These are phyloP conservation scores for Chlorella ohadii DNA, from an alignment of 139 green algal genomes.

Conservation along the genomic window DNA sequence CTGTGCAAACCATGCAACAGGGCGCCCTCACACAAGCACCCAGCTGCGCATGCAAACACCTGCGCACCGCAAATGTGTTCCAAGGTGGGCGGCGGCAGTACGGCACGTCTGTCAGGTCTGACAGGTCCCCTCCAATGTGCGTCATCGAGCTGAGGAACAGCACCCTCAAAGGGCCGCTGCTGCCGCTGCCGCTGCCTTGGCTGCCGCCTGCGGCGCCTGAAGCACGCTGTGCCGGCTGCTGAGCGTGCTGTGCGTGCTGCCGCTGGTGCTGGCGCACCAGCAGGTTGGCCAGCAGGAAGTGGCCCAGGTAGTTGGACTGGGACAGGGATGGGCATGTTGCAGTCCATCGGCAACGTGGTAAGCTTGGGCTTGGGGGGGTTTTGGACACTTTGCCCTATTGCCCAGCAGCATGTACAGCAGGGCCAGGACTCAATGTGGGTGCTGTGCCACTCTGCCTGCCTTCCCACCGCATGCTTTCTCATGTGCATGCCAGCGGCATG, in stretches of 20 bases:
- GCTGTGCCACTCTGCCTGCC: no score
- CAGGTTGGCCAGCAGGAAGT: constrained; percentile 42
- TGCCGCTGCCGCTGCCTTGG: background rate
- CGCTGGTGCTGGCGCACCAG: constrained; percentile 40
- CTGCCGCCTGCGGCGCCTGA: background rate
- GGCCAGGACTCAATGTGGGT: no score
- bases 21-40: no score
- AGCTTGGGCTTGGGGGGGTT: no score
- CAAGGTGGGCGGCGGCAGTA: constrained; percentile 8
- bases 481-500: no score
- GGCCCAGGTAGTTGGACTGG: constrained; percentile 73
- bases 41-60: no score
- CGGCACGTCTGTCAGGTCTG: constrained; percentile 16
- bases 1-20: no score
- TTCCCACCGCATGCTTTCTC: no score
- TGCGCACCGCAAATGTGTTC: constrained; percentile 43
- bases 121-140: constrained; percentile 34
- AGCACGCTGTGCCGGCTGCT: background rate
- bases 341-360: no score
- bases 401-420: no score
- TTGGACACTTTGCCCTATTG: no score
- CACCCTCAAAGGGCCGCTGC: background rate
- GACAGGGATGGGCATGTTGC: background rate
- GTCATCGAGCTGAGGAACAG: constrained; percentile 27
- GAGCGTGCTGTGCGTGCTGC: constrained; percentile 43